A percentile compares a stretch with the other conserved stretches of the same genome.
Evolutionary conservation across 345 rosid species (phyloP).

Genomic region (Hibiscus trionum): DNA sequence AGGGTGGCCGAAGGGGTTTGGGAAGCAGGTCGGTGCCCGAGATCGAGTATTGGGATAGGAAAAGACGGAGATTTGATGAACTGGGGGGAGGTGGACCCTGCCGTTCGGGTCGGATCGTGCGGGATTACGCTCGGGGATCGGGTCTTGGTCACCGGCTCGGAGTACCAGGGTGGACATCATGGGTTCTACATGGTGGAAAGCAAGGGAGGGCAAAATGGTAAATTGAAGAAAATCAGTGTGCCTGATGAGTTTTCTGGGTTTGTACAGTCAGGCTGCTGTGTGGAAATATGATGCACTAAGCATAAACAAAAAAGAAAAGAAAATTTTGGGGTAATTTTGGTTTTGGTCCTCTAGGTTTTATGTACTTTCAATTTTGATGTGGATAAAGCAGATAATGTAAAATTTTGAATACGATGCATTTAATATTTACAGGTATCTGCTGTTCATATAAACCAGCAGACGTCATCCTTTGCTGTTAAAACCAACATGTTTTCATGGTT

Average conservation of each 20-base stretch:
- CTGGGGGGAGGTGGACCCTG: slow-evolving; percentile 24
- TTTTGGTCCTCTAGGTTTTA: neutral
- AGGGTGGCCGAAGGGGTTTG: slow-evolving; percentile 34
- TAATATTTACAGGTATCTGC: too few relatives aligned
- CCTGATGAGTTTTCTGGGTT: slow-evolving; percentile 38
- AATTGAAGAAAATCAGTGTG: slow-evolving; percentile 28
- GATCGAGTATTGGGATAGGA: slow-evolving; percentile 23
- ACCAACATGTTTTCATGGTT: neutral
- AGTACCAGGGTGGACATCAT: slow-evolving; percentile 37
- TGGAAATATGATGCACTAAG: slow-evolving; percentile 29
- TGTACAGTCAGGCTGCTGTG: slow-evolving; percentile 53
- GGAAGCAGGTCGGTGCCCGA: slow-evolving; percentile 38
- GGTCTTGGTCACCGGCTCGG: slow-evolving; percentile 41
- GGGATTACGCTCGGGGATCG: slow-evolving; percentile 27
- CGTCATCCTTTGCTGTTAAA: too few relatives aligned
- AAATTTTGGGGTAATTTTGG: neutral
- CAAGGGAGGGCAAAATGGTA: slow-evolving; percentile 22
- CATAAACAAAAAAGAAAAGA: neutral
- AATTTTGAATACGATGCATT: neutral
- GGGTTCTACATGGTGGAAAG: slow-evolving; percentile 30
- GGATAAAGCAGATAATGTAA: neutral
- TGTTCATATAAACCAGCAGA: too few relatives aligned
- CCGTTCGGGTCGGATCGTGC: slow-evolving; percentile 28
- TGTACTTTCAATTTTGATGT: neutral
- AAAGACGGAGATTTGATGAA: slow-evolving; percentile 20